These are phyloP conservation scores for Medicago ruthenica DNA, from an alignment of 306 rosid genomes.

Conservation along the genomic window DNA sequence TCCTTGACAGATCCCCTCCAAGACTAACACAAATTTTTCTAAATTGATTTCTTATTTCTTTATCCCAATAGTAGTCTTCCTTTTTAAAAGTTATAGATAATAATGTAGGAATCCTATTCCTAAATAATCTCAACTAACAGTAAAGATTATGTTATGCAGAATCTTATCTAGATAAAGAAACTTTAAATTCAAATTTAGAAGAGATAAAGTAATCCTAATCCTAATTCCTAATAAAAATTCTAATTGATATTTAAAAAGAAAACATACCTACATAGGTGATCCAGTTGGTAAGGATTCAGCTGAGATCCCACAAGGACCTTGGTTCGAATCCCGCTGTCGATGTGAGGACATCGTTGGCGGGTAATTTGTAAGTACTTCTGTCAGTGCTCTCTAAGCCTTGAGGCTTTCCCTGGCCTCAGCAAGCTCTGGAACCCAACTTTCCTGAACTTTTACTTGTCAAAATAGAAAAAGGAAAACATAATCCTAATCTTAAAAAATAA, in stretches of 20 bases:
- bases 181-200: neutral
- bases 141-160: neutral
- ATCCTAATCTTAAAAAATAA: neutral
- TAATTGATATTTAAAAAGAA: neutral
- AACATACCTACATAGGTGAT: neutral
- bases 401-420: neutral
- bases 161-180: neutral
- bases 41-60: conserved; percentile 1
- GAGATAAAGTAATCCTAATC: neutral
- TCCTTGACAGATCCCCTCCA: neutral
- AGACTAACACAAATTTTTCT: neutral
- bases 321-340: neutral
- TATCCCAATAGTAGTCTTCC: neutral
- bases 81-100: neutral
- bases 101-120: neutral
- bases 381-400: neutral
- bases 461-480: too few species aligned
- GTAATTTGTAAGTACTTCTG: neutral
- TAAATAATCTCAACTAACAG: neutral
- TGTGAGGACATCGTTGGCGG: neutral
- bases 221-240: neutral
- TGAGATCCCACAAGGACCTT: neutral
- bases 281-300: neutral
- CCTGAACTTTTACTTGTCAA: neutral
- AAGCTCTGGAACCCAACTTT: neutral